Base-by-base conservation (phyloP, 2,329 filamentous ascomycete species). In the Orbilia quercus region DNA sequence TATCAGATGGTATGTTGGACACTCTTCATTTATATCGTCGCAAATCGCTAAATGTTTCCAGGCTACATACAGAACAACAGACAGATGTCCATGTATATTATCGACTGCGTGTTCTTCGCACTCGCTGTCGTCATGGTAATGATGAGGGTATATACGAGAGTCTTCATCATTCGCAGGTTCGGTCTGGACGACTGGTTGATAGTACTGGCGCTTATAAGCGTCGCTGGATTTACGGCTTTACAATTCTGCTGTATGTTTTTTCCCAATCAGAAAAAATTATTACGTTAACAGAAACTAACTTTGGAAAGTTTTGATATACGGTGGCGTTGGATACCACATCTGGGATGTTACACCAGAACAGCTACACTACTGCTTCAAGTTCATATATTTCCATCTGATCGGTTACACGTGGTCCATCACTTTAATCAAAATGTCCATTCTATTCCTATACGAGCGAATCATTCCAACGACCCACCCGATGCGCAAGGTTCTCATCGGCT, bases 401-500 rank as follows among this genome's bases (percentile, higher is more conserved):
- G 69, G 69, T 12, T 74, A 74, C 40, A 74, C 63, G 6, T 67
- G 69, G 60, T 67, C 60, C 1, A 67, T 74, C 22, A 66, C 63
- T 12, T 45, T 74, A 60, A 67, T 74, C 48, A 74, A 74, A 55
- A 66, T 74, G 60, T 74, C 69, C 14, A 74, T 74, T 25, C 48
- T 74, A 22, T 74, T 66, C 28, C 47, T 74, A 25, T 74, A 74
- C 42, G 60, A 67, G 42, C 23, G 69, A 28, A 74, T 74, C 34
- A 74, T 74, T 16, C 69, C 69, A 23, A 74, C 59, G 38, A 74
- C 47, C 59, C 60, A 74, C 42, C 16, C 54, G 12, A 66, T 74
- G 60, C 69, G 63, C 55, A 66, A 63, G 18, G 69, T 74, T 5
- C 69, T 74, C 48, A 67, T 48, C 2, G 69, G 40, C 7, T 74